A percentile compares a stretch with the other conserved stretches of the same genome.
Evolutionary conservation across 306 rosid species (phyloP).

Genomic region (Acmispon strigosus): DNA sequence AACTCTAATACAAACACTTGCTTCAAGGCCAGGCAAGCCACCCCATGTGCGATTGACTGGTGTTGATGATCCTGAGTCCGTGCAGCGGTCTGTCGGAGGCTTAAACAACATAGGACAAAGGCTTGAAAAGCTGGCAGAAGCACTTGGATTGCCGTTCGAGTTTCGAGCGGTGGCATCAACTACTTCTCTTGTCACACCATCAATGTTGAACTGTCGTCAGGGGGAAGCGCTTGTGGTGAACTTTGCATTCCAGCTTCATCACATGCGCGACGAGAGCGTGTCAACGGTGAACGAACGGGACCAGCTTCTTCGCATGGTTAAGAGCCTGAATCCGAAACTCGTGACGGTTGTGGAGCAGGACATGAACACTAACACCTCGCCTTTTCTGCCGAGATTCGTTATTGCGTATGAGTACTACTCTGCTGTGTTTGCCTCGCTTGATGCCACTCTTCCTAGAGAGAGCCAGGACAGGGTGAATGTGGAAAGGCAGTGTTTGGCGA

Average conservation of each 20-base stretch:
- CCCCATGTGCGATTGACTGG: constrained; percentile 72
- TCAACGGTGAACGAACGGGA: constrained; percentile 76
- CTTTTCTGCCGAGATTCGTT: constrained; percentile 64
- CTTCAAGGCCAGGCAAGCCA: constrained; percentile 48
- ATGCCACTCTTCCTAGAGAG: constrained; percentile 84
- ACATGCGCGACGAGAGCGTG: constrained; percentile 92
- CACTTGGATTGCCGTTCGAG: constrained; percentile 56
- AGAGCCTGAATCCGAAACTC: constrained; percentile 75
- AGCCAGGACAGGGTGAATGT: constrained; percentile 92
- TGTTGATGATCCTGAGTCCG: constrained; percentile 85
- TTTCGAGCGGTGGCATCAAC: constrained; percentile 66
- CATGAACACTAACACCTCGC: constrained; percentile 85
- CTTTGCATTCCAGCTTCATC: constrained; percentile 92
- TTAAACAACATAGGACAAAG: constrained; percentile 68
- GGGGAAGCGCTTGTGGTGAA: constrained; percentile 84
- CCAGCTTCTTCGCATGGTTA: constrained; percentile 82
- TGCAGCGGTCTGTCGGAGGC: constrained; percentile 87
- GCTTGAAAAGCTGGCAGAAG: constrained; percentile 79
- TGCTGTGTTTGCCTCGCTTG: constrained; percentile 82
- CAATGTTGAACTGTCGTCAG: constrained; percentile 62
- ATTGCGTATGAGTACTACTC: constrained; percentile 78
- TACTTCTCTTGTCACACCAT: constrained; percentile 50
- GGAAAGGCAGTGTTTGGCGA: constrained; percentile 82
- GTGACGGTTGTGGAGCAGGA: constrained; percentile 97
- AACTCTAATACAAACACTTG: constrained; percentile 68